Percentiles rank a stretch among this genome's conserved stretches.
Conservation (phyloP, 495 filamentous ascomycete genomes). For the Melanomma pulvis-pyrius region DNA sequence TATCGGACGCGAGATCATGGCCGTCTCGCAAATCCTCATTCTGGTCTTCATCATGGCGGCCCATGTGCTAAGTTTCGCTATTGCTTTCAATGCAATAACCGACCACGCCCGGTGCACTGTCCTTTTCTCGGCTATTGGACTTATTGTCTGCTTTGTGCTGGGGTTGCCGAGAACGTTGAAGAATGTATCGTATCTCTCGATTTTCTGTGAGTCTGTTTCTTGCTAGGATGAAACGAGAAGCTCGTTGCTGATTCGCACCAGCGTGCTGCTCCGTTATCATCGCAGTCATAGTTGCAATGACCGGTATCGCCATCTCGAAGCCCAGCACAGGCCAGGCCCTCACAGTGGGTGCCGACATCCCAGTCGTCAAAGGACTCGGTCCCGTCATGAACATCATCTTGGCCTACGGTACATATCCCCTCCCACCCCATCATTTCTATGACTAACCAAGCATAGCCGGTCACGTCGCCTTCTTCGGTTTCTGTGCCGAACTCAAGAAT, state of each 20-base stretch:
- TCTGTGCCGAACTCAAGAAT: conserved; percentile 76
- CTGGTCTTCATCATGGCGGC: conserved; percentile 76
- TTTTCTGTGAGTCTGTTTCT: conserved; percentile 53
- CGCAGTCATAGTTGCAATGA: conserved; percentile 69
- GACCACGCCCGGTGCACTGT: conserved; percentile 68
- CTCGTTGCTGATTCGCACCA: conserved; percentile 42
- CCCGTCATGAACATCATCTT: conserved; percentile 76
- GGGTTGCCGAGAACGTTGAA: conserved; percentile 68
- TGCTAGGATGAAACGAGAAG: conserved; percentile 25
- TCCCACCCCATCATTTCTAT: background rate
- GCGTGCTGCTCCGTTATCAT: conserved; percentile 67
- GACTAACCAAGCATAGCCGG: conserved; percentile 49
- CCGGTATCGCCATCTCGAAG: conserved; percentile 46
- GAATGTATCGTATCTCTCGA: conserved; percentile 63
- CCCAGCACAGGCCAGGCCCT: conserved; percentile 37
- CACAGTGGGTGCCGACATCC: conserved; percentile 14
- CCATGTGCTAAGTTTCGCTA: conserved; percentile 73
- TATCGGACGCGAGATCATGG: conserved; percentile 66
- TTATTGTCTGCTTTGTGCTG: conserved; percentile 62
- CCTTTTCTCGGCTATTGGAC: conserved; percentile 65
- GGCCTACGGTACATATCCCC: conserved; percentile 55
- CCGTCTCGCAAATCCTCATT: conserved; percentile 65
- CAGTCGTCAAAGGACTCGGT: conserved; percentile 49
- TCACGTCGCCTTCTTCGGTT: conserved; percentile 73
- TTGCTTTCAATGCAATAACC: conserved; percentile 69